Evolutionary conservation across 164 flowering plant genomes (phyloP).

Genomic region (Echeveria elegans): DNA sequence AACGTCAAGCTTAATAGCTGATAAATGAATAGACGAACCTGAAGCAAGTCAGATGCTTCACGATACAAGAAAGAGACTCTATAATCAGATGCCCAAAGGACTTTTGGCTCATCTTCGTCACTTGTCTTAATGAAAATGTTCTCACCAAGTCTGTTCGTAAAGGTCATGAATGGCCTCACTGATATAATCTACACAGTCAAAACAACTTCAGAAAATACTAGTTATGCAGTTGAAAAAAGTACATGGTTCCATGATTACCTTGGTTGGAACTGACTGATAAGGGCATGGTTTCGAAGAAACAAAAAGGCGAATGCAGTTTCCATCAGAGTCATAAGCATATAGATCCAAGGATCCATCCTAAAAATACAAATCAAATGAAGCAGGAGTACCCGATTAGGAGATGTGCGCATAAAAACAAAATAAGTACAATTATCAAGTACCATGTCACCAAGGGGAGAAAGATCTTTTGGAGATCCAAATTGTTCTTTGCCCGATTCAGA

Average conservation of each 20-base stretch:
- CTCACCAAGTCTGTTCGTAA: constrained; percentile 85
- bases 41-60: constrained; percentile 47
- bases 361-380: constrained; percentile 2
- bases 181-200: constrained; percentile 47
- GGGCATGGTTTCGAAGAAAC: constrained; percentile 82
- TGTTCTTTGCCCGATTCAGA: constrained; percentile 33
- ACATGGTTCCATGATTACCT: constrained; percentile 36
- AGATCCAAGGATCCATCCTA: constrained; percentile 92
- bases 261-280: constrained; percentile 80
- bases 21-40: constrained; percentile 35
- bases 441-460: constrained; percentile 89
- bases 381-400: not conserved
- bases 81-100: constrained; percentile 60
- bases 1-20: not conserved
- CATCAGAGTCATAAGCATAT: constrained; percentile 66
- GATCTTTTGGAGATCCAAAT: constrained; percentile 72
- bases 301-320: constrained; percentile 67
- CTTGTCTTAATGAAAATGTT: constrained; percentile 54
- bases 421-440: constrained; percentile 25
- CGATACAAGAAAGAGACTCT: constrained; percentile 63
- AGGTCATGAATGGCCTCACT: constrained; percentile 83
- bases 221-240: not conserved
- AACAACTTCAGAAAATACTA: not conserved
- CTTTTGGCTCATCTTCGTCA: constrained; percentile 67
- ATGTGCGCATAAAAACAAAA: not conserved